Conservation (phyloP, 2,329 filamentous ascomycete species). For the Venturia aucupariae region DNA sequence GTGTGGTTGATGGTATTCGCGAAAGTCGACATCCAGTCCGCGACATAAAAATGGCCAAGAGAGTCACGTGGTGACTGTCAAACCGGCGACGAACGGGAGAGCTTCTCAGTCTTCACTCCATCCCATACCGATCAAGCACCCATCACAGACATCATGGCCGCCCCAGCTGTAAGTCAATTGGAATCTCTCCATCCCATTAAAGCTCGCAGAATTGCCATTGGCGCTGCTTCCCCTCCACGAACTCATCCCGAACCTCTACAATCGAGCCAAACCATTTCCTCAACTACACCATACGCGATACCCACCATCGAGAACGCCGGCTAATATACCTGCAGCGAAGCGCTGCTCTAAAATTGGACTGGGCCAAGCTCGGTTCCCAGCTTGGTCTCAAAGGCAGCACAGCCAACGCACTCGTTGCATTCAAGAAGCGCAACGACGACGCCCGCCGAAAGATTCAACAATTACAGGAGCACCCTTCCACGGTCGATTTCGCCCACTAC, state of each 20-base stretch:
- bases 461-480: constrained; percentile 74
- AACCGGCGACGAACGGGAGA: neutral
- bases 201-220: constrained; percentile 25
- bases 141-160: constrained; percentile 32
- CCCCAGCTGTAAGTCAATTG: constrained; percentile 30
- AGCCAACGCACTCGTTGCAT: constrained; percentile 78
- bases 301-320: constrained; percentile 20
- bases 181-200: constrained; percentile 17
- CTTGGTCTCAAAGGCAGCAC: constrained; percentile 96
- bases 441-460: constrained; percentile 85
- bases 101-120: constrained; percentile 5
- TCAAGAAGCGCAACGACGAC: constrained; percentile 99
- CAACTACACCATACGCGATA: constrained; percentile 18
- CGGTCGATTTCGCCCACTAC: constrained; percentile 91
- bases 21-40: neutral
- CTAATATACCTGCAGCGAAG: constrained; percentile 60
- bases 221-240: constrained; percentile 13
- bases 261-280: constrained; percentile 3
- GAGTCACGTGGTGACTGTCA: neutral
- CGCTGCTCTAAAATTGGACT: constrained; percentile 98
- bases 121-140: neutral
- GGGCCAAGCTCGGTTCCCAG: constrained; percentile 86
- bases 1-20: neutral
- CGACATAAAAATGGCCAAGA: neutral
- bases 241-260: neutral